These are phyloP conservation scores for Ganoderma boninense DNA, from an alignment of 1,284 basidiomycete species.

Conservation along the genomic window DNA sequence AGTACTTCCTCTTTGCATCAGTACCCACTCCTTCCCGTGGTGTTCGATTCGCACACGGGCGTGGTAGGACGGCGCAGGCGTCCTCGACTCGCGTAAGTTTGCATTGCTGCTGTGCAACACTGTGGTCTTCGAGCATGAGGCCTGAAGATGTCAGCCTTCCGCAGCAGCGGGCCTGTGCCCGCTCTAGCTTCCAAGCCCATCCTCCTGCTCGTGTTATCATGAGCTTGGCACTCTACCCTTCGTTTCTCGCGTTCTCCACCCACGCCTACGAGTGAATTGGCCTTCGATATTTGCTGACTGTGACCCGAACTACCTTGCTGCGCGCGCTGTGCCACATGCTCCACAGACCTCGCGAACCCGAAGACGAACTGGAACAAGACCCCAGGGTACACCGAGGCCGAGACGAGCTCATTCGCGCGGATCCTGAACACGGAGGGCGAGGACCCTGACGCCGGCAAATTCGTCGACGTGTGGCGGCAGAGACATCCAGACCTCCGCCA, in stretches of 20 bases:
- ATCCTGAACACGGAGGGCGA: slow-evolving; percentile 55
- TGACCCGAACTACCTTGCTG: not conserved
- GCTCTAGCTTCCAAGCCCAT: not conserved
- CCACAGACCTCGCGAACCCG: slow-evolving; percentile 69
- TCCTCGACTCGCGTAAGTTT: not conserved
- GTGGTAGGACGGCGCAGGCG: not conserved
- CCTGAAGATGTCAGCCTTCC: not conserved
- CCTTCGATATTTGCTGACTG: not conserved
- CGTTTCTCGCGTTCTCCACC: slow-evolving; percentile 3
- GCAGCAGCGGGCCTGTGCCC: not conserved
- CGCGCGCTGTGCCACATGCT: not conserved
- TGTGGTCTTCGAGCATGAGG: not conserved
- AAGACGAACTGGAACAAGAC: slow-evolving; percentile 84
- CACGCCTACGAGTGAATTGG: not conserved
- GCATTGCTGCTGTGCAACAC: slow-evolving; percentile 1
- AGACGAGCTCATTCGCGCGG: slow-evolving; percentile 75
- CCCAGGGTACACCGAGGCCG: slow-evolving; percentile 81
- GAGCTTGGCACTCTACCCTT: not conserved
- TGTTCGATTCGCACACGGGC: not conserved
- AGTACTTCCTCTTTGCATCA: slow-evolving; percentile 18
- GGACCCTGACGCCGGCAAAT: slow-evolving; percentile 48
- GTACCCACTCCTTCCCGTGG: not conserved
- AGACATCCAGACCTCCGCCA: slow-evolving; percentile 74
- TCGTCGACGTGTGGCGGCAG: slow-evolving; percentile 85
- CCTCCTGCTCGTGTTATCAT: not conserved